Base-by-base conservation (phyloP, 2,329 filamentous ascomycete genomes). In the Lithohypha guttulata region DNA sequence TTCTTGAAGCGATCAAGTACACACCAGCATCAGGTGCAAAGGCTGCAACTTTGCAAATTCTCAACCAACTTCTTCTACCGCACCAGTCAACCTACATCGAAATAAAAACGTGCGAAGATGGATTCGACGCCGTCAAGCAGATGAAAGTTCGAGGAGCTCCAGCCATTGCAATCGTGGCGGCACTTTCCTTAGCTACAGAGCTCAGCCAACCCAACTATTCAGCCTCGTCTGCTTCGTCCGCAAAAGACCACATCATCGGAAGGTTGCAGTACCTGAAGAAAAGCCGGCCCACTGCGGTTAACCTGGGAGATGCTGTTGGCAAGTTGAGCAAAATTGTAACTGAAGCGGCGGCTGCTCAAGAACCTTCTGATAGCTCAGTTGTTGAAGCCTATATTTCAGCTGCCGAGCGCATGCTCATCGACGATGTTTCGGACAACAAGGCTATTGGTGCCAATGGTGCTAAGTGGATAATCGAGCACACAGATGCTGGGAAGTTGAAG, bases 101-200 rank as follows among this genome's bases (percentile, higher is more conserved):
- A 32, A 64, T 79, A 45, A 59, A 58, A 41, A 67, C 65, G 23
- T 64, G 67, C 34, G 65, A 73, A 52, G 74, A 78, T 60, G 76
- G 70, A 42, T 79, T 75, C 74, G 69, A 75, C 55, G 75, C 75
- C 4, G 79, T 80, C 55, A 76, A 73, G 51, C 68, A 75, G 34
- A 80, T 80, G 76, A 71, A 73, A 48, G 66, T 69, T 11, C 69
- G 76, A 37, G 81, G 84, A 27, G 91, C 91, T 4, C 91, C 91
- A 1, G 91, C 91, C 31, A 98, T 98, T 59, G 91, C 91, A 30
- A 96, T 98, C 48, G 91, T 98, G n/a, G 91, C 91, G 15, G 84
- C 83, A 14, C 73, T 98, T 22, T 80, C 84, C 2, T 73, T 95
- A 23, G 87, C 86, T 1, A 84, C 94, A 6, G 89, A 96, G 59